phyloP scores from a whole-genome alignment of 306 rosid genomes.

The Rosa lucieae region DNA sequence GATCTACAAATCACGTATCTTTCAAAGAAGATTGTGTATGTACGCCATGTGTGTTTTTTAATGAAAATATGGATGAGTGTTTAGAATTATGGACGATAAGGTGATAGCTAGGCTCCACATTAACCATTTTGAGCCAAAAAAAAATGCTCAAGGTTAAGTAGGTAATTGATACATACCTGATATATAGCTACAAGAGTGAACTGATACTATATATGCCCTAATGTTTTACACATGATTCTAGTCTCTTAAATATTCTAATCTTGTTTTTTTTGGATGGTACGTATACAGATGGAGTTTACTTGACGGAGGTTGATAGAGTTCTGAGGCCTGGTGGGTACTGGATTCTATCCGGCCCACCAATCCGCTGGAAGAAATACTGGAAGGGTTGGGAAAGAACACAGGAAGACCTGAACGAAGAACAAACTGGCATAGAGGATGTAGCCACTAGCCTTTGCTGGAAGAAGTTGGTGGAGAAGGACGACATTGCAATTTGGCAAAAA shows the following conservation, averaged over 20 bases:
- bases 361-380: slow-evolving; percentile 57
- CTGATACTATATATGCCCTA: not conserved
- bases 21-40: too few species aligned
- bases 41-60: too few species aligned
- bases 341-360: slow-evolving; percentile 85
- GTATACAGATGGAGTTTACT: slow-evolving; percentile 50
- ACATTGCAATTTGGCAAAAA: slow-evolving; percentile 83
- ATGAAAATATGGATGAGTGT: not conserved
- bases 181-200: not conserved
- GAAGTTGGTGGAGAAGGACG: slow-evolving; percentile 55
- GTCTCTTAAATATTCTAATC: not conserved
- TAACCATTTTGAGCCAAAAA: too few species aligned
- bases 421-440: slow-evolving; percentile 56
- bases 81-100: not conserved
- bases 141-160: too few species aligned
- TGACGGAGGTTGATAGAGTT: slow-evolving; percentile 69
- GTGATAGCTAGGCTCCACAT: not conserved
- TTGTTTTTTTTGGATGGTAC: not conserved
- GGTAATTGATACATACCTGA: too few species aligned
- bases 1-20: too few species aligned
- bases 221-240: not conserved
- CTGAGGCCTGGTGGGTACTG: slow-evolving; percentile 78
- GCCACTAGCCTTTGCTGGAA: slow-evolving; percentile 80
- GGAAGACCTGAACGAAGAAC: slow-evolving; percentile 66
- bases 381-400: slow-evolving; percentile 76